phyloP scores from a whole-genome alignment of 2,329 filamentous ascomycete genomes.

The Cercospora beticola region DNA sequence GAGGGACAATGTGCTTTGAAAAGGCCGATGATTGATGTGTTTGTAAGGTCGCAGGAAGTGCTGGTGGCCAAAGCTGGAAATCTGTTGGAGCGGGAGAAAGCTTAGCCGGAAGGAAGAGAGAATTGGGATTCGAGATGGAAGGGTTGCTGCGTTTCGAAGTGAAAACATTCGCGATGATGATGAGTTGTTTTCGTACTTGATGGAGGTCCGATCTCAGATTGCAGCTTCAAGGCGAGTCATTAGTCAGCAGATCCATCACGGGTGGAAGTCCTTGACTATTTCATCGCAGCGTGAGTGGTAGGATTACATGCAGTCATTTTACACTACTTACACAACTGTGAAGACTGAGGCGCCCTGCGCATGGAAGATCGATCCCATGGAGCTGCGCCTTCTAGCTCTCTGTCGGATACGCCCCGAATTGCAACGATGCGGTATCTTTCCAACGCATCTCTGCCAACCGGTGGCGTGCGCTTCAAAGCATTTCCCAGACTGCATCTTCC shows the following conservation, averaged over 20 bases:
- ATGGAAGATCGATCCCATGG: not conserved
- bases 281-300: not conserved
- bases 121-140: not conserved
- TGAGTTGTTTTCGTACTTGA: not conserved
- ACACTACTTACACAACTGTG: conserved; percentile 7
- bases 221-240: not conserved
- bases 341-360: not conserved
- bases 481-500: not conserved
- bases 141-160: not conserved
- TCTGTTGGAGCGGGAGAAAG: not conserved
- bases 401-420: not conserved
- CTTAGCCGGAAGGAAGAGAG: not conserved
- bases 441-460: not conserved
- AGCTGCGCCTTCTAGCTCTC: not conserved
- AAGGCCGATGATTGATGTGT: not conserved
- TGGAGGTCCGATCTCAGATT: not conserved
- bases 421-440: not conserved
- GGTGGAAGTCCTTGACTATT: not conserved
- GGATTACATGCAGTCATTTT: not conserved
- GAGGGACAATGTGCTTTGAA: not conserved
- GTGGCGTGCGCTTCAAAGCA: not conserved
- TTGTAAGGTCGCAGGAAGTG: not conserved
- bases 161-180: not conserved
- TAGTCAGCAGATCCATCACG: not conserved
- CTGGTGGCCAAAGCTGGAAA: not conserved